Percentiles rank a stretch among this genome's conserved stretches.
Evolutionary conservation across 2,329 filamentous ascomycete species (phyloP).

Genomic region (Hymenoscyphus linearis): DNA sequence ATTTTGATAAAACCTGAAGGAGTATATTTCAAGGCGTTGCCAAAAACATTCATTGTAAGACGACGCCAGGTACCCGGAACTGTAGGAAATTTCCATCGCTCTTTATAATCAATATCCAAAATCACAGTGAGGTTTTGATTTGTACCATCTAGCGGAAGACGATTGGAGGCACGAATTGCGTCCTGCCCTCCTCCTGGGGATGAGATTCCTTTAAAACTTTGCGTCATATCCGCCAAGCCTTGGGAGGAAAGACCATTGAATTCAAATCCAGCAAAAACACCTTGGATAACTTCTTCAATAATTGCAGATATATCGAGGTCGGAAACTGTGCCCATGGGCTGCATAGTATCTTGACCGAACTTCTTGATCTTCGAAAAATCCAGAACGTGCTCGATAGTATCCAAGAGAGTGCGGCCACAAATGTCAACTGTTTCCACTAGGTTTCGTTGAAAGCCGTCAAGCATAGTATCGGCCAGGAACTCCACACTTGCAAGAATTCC

Average conservation of each 20-base stretch:
- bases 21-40: constrained; percentile 59
- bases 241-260: constrained; percentile 26
- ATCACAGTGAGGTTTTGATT: constrained; percentile 38
- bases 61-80: constrained; percentile 27
- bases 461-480: constrained; percentile 40
- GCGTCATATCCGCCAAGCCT: constrained; percentile 23
- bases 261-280: constrained; percentile 33
- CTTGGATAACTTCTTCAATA: constrained; percentile 34
- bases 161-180: not conserved
- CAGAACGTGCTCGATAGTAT: constrained; percentile 35
- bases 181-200: not conserved
- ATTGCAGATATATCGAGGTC: constrained; percentile 32
- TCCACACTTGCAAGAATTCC: constrained; percentile 48
- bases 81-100: constrained; percentile 30
- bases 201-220: constrained; percentile 6
- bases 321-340: constrained; percentile 21
- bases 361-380: constrained; percentile 35
- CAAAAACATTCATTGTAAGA: constrained; percentile 56
- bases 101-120: constrained; percentile 35
- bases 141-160: not conserved
- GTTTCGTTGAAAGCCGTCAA: constrained; percentile 29
- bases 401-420: constrained; percentile 33
- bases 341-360: constrained; percentile 15
- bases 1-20: constrained; percentile 45
- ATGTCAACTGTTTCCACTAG: constrained; percentile 32